A percentile compares a stretch with the other conserved stretches of the same genome.
phyloP scores from a whole-genome alignment of 2,329 filamentous ascomycete species.

The Xylariaceae sp. region DNA sequence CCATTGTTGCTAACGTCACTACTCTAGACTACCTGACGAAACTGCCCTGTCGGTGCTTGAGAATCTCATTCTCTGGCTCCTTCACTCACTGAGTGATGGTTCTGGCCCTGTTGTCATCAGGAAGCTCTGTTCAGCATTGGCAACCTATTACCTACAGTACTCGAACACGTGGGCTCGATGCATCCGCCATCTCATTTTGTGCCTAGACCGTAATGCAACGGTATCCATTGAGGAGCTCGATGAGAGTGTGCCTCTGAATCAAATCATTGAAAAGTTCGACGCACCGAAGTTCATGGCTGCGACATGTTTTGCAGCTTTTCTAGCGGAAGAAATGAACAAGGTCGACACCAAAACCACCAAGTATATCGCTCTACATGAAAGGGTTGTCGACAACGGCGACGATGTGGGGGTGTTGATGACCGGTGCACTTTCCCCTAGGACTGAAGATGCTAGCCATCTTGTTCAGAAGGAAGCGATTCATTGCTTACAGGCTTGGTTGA shows the following conservation, averaged over 20 bases:
- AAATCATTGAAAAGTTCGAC: slow-evolving; percentile 43
- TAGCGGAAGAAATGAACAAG: slow-evolving; percentile 64
- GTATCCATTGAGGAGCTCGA: slow-evolving; percentile 46
- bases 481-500: slow-evolving; percentile 66
- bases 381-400: slow-evolving; percentile 46
- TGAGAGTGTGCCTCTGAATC: slow-evolving; percentile 38
- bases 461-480: slow-evolving; percentile 52
- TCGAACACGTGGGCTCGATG: slow-evolving; percentile 62
- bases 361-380: slow-evolving; percentile 43
- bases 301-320: slow-evolving; percentile 58
- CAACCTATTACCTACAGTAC: slow-evolving; percentile 69
- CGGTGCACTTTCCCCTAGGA: slow-evolving; percentile 32
- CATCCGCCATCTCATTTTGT: slow-evolving; percentile 58
- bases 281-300: slow-evolving; percentile 50
- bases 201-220: slow-evolving; percentile 45
- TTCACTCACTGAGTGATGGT: slow-evolving; percentile 47
- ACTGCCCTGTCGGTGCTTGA: slow-evolving; percentile 55
- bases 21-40: slow-evolving; percentile 48
- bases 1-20: slow-evolving; percentile 29
- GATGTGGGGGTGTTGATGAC: slow-evolving; percentile 46
- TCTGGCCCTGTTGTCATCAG: slow-evolving; percentile 58
- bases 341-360: slow-evolving; percentile 57
- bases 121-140: slow-evolving; percentile 73
- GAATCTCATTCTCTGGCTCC: slow-evolving; percentile 58
- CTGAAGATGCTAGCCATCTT: slow-evolving; percentile 24